Evolutionary conservation across 2,329 filamentous ascomycete genomes (phyloP), one percentile per base, ranked within the genome.

Genomic region (Colletotrichum sp.): DNA sequence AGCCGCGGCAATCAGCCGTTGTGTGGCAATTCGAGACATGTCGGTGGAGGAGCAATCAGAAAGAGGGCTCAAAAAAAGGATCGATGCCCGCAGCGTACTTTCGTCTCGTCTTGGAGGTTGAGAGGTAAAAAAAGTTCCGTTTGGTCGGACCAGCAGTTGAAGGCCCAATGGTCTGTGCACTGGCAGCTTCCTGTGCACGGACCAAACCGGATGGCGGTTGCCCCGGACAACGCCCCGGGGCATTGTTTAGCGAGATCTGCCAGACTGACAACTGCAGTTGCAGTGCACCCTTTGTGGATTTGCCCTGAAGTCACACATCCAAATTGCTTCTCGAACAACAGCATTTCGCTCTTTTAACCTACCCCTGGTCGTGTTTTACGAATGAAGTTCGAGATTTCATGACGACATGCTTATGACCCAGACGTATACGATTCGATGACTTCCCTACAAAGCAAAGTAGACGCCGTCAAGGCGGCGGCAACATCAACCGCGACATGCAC

Each of bases 401-500:
- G 80, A 80, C 78, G 80, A 79, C 75, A 85, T 83, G 83, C 76
- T 80, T 80, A 81, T 64, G 65, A 77, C 64, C 62, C 74, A 3
- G 4, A 69, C 34, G 51, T 69, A 75, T 59, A 68, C 69, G 43
- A 75, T 58, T 76, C 77, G 73, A 88, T 88, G 86, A 81, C 84
- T 83, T 84, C 86, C 74, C 76, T 83, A 79, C 83, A 84, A 76
- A 80, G 80, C 76, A 86, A 86, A 77, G 80, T 78, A 78, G 86
- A 88, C 75, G 85, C 88, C 74, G 86, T 90, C 78, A 91, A 90
- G 79, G 83, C 84, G 74, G 89, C 89, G 55, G 82, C 91, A 76
- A 83, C 87, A 75, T 89, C 87, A 68, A 85, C 85, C 15, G 82
- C 87, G 61, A 90, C 86, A 77, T 92, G 90, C 81, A 90, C 89